A percentile compares a stretch with the other conserved stretches of the same genome.
Evolutionary conservation across 495 filamentous ascomycete genomes (phyloP).

Genomic region (Penicillium paxilli): DNA sequence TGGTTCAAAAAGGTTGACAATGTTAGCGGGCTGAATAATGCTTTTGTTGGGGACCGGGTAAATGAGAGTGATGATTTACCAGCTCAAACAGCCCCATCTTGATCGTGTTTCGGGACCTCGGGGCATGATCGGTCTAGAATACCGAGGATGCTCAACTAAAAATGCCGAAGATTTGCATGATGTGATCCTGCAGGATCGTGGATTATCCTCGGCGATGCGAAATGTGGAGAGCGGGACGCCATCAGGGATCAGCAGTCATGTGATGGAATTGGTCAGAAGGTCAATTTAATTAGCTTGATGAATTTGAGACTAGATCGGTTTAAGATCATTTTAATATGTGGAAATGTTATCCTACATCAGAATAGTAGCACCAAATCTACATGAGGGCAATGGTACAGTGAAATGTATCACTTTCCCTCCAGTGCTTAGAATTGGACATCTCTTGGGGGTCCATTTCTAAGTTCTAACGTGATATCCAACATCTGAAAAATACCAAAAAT

Average conservation of each 20-base stretch:
- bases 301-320: too few species aligned
- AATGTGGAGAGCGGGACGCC: background rate
- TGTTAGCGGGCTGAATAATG: too few species aligned
- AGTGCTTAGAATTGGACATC: too few species aligned
- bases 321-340: too few species aligned
- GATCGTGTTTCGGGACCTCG: constrained; percentile 7
- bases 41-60: background rate
- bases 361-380: too few species aligned
- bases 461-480: too few species aligned
- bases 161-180: background rate
- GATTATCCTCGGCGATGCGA: background rate
- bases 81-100: constrained; percentile 13
- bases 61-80: background rate
- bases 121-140: background rate
- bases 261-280: background rate
- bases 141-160: too few species aligned
- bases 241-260: background rate
- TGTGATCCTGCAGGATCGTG: background rate
- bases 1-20: background rate
- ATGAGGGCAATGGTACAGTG: too few species aligned
- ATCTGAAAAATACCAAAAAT: too few species aligned
- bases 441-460: too few species aligned
- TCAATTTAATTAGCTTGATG: background rate
- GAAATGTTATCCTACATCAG: too few species aligned
- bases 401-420: too few species aligned